Percentiles rank a stretch among this genome's conserved stretches.
Evolutionary conservation across 495 filamentous ascomycete species (phyloP).

Genomic region (Clavariopsis aquatica): DNA sequence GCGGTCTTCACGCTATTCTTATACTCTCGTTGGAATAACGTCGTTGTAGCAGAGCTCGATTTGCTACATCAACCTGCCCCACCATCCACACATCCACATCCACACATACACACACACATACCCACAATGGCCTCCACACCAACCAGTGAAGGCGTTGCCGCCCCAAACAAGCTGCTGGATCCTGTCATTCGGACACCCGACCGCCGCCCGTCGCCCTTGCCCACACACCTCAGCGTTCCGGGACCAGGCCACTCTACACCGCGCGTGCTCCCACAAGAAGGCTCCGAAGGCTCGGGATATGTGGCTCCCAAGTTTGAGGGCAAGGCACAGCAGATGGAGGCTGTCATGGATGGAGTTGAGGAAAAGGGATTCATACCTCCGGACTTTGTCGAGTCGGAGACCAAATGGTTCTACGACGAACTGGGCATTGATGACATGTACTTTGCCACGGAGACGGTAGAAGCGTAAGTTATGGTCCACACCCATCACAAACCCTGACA

Average conservation of each 20-base stretch:
- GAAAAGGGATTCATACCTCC: conserved; percentile 83
- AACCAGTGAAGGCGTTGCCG: conserved; percentile 39
- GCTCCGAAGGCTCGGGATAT: conserved; percentile 78
- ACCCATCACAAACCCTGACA: background rate
- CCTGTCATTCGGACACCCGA: conserved; percentile 59
- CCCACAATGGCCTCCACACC: conserved; percentile 33
- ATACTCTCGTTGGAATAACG: background rate
- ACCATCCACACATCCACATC: background rate
- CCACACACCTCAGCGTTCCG: conserved; percentile 83
- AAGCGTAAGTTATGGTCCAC: conserved; percentile 50
- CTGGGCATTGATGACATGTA: conserved; percentile 99
- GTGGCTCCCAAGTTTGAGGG: conserved; percentile 93
- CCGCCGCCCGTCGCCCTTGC: conserved; percentile 82
- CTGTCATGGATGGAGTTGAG: conserved; percentile 75
- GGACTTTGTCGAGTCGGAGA: conserved; percentile 79
- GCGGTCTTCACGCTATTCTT: too few species aligned
- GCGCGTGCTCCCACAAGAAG: conserved; percentile 74
- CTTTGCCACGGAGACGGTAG: conserved; percentile 87
- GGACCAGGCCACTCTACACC: conserved; percentile 56
- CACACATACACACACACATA: background rate
- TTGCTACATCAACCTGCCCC: background rate
- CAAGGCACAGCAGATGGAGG: conserved; percentile 89
- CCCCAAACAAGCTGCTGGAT: conserved; percentile 65
- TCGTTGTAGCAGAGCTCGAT: background rate
- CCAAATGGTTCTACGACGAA: conserved; percentile 95